Conservation (phyloP, 2,329 filamentous ascomycete species). For the Phyllachora maydis region DNA sequence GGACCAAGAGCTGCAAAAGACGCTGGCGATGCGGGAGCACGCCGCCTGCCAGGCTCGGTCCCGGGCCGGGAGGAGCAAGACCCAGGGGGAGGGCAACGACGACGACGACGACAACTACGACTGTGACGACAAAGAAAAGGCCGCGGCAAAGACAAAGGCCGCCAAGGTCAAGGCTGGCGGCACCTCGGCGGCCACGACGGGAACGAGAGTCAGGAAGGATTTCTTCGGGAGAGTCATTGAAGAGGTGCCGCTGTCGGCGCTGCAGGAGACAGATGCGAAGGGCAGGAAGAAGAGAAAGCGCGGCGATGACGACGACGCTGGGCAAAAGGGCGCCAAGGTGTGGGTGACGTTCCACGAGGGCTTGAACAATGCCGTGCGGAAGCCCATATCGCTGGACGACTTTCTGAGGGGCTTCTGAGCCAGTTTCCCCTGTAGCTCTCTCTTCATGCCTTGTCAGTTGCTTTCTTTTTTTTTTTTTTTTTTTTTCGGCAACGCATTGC, state of each 20-base stretch:
- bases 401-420: conserved; percentile 47
- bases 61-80: conserved; percentile 23
- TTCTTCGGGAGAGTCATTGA: conserved; percentile 66
- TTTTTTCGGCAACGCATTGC: too few relatives aligned
- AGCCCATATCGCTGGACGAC: conserved; percentile 65
- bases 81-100: conserved; percentile 4
- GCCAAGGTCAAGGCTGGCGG: conserved; percentile 11
- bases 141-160: conserved; percentile 13
- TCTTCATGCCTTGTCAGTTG: too few relatives aligned
- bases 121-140: conserved; percentile 18
- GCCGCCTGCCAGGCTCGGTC: conserved; percentile 45
- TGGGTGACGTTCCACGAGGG: conserved; percentile 88
- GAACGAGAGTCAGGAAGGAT: conserved; percentile 59
- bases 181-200: too few relatives aligned
- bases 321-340: conserved; percentile 27
- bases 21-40: conserved; percentile 44
- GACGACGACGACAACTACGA: too few relatives aligned
- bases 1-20: conserved; percentile 71
- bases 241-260: conserved; percentile 9
- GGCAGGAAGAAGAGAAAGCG: conserved; percentile 4
- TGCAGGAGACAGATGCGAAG: conserved; percentile 20
- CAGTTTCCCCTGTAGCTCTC: too few relatives aligned
- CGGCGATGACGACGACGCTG: too few relatives aligned
- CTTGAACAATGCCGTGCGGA: conserved; percentile 78
- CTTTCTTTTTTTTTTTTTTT: too few relatives aligned